Evolutionary conservation across 202 grass and related monocot species (phyloP).

Genomic region (Dendrocalamus latiflorus): DNA sequence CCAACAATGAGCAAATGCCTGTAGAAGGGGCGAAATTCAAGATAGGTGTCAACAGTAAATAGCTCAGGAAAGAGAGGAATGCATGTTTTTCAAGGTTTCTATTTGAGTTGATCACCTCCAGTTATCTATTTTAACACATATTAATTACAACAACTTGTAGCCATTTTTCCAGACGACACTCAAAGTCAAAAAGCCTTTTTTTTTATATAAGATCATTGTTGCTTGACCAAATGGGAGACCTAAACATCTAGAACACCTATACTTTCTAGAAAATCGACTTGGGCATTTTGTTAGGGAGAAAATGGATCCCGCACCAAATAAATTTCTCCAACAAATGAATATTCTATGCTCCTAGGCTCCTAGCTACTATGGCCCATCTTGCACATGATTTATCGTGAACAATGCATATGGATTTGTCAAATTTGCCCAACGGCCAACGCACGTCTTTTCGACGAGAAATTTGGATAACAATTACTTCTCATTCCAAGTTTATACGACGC

Average conservation of each 20-base stretch:
- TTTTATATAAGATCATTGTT: background rate
- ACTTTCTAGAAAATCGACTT: background rate
- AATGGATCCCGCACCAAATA: background rate
- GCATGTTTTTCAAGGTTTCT: too few relatives aligned
- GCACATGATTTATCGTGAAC: too few relatives aligned
- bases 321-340: background rate
- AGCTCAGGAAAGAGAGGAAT: too few relatives aligned
- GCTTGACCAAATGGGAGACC: background rate
- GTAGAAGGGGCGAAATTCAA: background rate
- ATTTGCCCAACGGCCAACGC: too few relatives aligned
- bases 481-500: too few relatives aligned
- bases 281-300: background rate
- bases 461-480: too few relatives aligned
- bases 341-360: too few relatives aligned
- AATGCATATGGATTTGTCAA: too few relatives aligned
- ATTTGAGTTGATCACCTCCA: background rate
- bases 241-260: background rate
- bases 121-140: background rate
- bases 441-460: too few relatives aligned
- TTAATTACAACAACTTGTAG: background rate
- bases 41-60: background rate
- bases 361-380: too few relatives aligned
- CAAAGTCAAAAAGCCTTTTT: background rate
- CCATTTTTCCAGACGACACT: background rate
- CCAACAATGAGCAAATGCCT: background rate